Base-by-base conservation (phyloP, 306 rosid genomes). In the Bauhinia variegata region DNA sequence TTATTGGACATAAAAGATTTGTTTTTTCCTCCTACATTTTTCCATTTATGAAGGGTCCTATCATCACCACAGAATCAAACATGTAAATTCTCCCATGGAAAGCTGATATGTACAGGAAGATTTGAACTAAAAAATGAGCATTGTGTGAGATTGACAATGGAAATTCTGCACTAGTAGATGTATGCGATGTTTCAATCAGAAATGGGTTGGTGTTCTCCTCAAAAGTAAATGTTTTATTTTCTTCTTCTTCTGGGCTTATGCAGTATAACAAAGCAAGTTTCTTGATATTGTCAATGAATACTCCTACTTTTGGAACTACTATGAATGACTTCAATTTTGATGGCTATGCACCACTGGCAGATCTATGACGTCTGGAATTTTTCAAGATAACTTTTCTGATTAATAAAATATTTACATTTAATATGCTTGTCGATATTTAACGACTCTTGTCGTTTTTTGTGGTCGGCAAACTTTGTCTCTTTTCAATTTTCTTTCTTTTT, bases 221-320 rank as follows among this genome's bases (percentile, higher is more conserved):
- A 23, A 39, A 39, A 32, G 69, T 64, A 33, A 46, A 49, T 49
- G 48, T 49, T 57, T 46, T 43, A 4, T 28, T 14, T 32, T 44
- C 16, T 23, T 33, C 71, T 13, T 47, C 54, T 64, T 23, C 28
- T 23, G 1, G 28, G 69, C 68, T 60, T 70, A 64, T 74, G 57
- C 76, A 11, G 77, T 81, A 69, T 49, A 74, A 65, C 72, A 30
- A 50, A 51, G 60, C 15, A 36, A 72, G 63, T 49, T 31, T 69
- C 17, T 16, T 34, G 51, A 54, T 51, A 65, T 6, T 64, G 19
- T 28, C 46, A 67, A 30, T 30, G 28, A 23, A 23, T 23, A 23
- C 28, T 23, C 28, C 28, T n/a, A n/a, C n/a, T 23, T 23, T 23
- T 23, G 2, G 28, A 23, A 23, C 28, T 2, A 23, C 2, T 23